phyloP scores from a whole-genome alignment of 495 filamentous ascomycete genomes.

The Podospora tetraspora region DNA sequence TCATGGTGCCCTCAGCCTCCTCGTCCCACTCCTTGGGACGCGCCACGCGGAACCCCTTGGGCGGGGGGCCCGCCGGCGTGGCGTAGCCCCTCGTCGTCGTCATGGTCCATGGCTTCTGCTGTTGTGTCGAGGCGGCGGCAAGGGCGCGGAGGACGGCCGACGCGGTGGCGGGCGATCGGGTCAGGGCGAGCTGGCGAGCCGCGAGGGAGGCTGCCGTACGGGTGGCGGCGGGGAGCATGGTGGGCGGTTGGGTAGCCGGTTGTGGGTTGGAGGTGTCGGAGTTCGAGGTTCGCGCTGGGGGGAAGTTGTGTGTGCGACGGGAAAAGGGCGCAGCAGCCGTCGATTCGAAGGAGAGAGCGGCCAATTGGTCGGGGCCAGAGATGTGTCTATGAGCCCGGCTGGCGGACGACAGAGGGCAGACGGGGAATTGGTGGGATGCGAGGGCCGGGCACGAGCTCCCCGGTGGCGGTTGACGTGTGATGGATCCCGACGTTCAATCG shows the following conservation, averaged over 20 bases:
- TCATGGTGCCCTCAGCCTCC: constrained; percentile 61
- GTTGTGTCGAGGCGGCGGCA: constrained; percentile 15
- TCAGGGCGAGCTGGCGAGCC: constrained; percentile 38
- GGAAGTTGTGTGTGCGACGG: neutral
- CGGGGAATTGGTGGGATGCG: constrained; percentile 14
- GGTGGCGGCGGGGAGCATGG: constrained; percentile 20
- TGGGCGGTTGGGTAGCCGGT: neutral
- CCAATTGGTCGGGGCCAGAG: constrained; percentile 12
- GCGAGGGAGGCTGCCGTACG: constrained; percentile 25
- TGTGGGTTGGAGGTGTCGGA: neutral
- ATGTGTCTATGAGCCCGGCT: neutral
- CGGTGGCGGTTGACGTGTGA: constrained; percentile 25
- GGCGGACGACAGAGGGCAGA: neutral
- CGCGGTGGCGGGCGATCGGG: constrained; percentile 1
- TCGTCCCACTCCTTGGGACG: constrained; percentile 65
- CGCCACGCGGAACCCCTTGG: constrained; percentile 68
- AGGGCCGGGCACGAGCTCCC: constrained; percentile 20
- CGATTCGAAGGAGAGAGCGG: neutral
- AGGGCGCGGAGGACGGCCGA: constrained; percentile 1
- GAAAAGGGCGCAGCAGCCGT: constrained; percentile 1
- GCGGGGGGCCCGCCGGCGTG: constrained; percentile 70
- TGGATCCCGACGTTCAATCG: constrained; percentile 15
- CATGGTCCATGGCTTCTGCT: constrained; percentile 23
- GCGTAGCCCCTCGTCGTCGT: constrained; percentile 53
- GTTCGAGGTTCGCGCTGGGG: neutral